Percentiles rank a stretch among this genome's conserved stretches.
Conservation (phyloP, 2,329 filamentous ascomycete species). For the Clonostachys rhizophaga region DNA sequence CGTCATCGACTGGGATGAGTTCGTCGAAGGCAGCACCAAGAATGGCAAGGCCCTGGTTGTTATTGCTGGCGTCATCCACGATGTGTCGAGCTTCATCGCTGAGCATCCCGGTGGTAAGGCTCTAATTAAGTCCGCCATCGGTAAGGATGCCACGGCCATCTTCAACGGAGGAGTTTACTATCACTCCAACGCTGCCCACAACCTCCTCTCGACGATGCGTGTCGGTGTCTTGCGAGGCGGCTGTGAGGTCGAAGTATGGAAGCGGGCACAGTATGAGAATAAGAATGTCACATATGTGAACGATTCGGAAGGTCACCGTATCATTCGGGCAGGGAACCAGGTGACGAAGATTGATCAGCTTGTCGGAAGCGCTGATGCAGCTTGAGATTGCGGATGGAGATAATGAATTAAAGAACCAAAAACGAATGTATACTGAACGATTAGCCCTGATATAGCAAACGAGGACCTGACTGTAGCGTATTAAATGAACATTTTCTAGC, state of each 20-base stretch:
- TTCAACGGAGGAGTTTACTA: constrained; percentile 91
- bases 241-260: constrained; percentile 90
- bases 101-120: constrained; percentile 86
- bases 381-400: constrained; percentile 35
- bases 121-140: constrained; percentile 75
- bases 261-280: constrained; percentile 78
- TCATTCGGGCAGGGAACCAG: constrained; percentile 82
- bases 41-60: constrained; percentile 71
- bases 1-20: constrained; percentile 83
- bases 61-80: constrained; percentile 81
- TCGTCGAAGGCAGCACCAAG: constrained; percentile 66
- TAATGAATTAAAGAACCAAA: not conserved
- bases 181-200: constrained; percentile 87
- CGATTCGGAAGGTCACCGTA: constrained; percentile 75
- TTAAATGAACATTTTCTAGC: no score
- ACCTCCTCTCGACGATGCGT: constrained; percentile 82
- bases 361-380: constrained; percentile 77
- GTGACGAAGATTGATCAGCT: constrained; percentile 79
- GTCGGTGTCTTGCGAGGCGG: constrained; percentile 83
- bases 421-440: no score
- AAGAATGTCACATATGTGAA: constrained; percentile 78
- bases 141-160: constrained; percentile 84
- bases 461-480: no score
- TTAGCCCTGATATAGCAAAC: no score
- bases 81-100: constrained; percentile 79